Evolutionary conservation across 225 moss, liverwort and hornwort species (phyloP).

Genomic region (Ulota crispa): DNA sequence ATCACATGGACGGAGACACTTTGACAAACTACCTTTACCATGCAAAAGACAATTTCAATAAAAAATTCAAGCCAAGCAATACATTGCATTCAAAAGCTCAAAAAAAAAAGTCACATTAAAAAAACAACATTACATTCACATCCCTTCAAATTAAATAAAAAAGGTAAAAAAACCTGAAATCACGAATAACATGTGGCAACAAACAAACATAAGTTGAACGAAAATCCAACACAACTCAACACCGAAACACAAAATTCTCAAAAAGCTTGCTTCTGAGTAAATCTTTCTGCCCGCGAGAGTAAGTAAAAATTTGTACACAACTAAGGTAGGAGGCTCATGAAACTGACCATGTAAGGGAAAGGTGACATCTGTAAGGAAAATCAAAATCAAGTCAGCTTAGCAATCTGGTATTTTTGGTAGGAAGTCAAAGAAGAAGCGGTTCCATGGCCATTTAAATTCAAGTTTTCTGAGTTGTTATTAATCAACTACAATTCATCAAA

Average conservation of each 20-base stretch:
- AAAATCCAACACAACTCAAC: neutral
- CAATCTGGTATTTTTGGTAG: too few relatives aligned
- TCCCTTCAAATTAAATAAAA: neutral
- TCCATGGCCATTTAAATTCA: too few relatives aligned
- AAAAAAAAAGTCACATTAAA: neutral
- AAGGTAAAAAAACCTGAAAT: too few relatives aligned
- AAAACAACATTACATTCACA: neutral
- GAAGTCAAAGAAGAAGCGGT: too few relatives aligned
- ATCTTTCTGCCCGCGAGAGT: slow-evolving; percentile 24
- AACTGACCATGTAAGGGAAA: too few relatives aligned
- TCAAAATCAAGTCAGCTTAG: too few relatives aligned
- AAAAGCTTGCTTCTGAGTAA: neutral
- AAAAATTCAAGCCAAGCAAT: neutral
- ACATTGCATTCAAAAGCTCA: neutral
- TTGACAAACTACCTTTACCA: neutral
- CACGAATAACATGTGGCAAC: neutral
- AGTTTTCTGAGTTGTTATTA: too few relatives aligned
- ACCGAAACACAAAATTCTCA: neutral
- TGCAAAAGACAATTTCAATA: neutral
- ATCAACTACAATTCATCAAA: too few relatives aligned
- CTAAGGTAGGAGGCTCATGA: neutral
- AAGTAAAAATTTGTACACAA: slow-evolving; percentile 28
- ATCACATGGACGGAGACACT: neutral
- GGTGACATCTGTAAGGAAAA: too few relatives aligned
- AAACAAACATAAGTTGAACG: neutral